Evolutionary conservation across 306 rosid genomes (phyloP).

Genomic region (Crataegus laevigata): DNA sequence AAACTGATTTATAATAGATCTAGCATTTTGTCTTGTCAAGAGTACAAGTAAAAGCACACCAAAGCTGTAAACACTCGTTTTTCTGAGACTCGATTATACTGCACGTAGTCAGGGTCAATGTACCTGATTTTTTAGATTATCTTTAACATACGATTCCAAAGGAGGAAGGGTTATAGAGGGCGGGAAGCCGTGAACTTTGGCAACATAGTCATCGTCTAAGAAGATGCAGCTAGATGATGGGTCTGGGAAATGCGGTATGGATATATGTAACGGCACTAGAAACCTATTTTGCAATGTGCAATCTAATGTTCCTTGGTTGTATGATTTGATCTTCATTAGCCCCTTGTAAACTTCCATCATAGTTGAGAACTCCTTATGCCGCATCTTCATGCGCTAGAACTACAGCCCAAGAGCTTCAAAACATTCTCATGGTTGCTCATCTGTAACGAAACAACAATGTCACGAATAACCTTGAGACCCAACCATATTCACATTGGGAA

Average conservation of each 20-base stretch:
- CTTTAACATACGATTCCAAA: background rate
- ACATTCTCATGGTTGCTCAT: background rate
- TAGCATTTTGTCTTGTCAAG: background rate
- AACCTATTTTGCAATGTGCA: background rate
- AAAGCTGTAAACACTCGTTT: background rate
- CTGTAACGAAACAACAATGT: background rate
- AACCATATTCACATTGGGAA: too few species aligned
- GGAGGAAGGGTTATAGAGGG: background rate
- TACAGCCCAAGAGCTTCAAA: background rate
- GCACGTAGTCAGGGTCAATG: background rate
- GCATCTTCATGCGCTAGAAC: background rate
- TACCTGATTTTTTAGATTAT: rapidly evolving
- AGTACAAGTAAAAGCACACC: background rate
- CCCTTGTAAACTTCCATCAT: background rate
- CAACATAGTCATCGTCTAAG: background rate
- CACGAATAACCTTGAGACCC: too few species aligned
- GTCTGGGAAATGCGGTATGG: background rate
- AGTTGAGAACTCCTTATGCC: background rate
- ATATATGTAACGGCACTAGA: background rate
- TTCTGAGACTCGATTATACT: background rate
- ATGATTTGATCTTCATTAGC: background rate
- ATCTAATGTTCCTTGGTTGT: background rate
- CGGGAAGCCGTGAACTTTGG: background rate
- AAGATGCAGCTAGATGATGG: background rate
- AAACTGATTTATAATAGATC: too few species aligned